phyloP scores from a whole-genome alignment of 2,329 filamentous ascomycete genomes.

The Hypoxylon sp. region DNA sequence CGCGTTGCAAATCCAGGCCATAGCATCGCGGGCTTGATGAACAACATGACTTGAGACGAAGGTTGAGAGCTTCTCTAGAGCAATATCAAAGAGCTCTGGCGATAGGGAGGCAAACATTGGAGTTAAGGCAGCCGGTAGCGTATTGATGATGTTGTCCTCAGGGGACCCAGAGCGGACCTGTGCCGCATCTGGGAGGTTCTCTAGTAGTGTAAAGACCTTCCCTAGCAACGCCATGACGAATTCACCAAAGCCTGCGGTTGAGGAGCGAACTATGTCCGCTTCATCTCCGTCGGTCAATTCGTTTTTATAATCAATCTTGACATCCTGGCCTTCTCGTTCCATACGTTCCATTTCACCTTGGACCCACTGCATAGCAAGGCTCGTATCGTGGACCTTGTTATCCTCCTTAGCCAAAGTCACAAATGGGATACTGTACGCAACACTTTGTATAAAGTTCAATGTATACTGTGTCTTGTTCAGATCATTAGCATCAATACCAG shows the following conservation, averaged over 20 bases:
- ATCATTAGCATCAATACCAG: slow-evolving; percentile 98
- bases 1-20: slow-evolving; percentile 98
- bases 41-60: slow-evolving; percentile 96
- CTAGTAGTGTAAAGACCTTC: slow-evolving; percentile 93
- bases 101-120: slow-evolving; percentile 92
- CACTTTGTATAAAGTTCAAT: slow-evolving; percentile 93
- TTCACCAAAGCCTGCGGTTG: slow-evolving; percentile 92
- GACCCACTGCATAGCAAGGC: slow-evolving; percentile 91
- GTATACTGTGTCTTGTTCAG: slow-evolving; percentile 96
- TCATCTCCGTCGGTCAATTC: slow-evolving; percentile 90
- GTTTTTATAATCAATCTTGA: slow-evolving; percentile 86
- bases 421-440: slow-evolving; percentile 96
- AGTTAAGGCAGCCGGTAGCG: slow-evolving; percentile 89
- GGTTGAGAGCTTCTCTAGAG: slow-evolving; percentile 89
- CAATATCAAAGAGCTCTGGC: slow-evolving; percentile 92
- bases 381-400: slow-evolving; percentile 78
- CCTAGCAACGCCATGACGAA: slow-evolving; percentile 92
- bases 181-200: slow-evolving; percentile 93
- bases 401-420: slow-evolving; percentile 81
- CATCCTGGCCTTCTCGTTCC: slow-evolving; percentile 86
- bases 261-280: slow-evolving; percentile 89
- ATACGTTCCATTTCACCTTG: slow-evolving; percentile 94
- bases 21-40: slow-evolving; percentile 95
- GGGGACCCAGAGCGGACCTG: slow-evolving; percentile 91
- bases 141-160: slow-evolving; percentile 97